Base-by-base conservation (phyloP, 257 asterid species). In the Plectranthus barbatus region DNA sequence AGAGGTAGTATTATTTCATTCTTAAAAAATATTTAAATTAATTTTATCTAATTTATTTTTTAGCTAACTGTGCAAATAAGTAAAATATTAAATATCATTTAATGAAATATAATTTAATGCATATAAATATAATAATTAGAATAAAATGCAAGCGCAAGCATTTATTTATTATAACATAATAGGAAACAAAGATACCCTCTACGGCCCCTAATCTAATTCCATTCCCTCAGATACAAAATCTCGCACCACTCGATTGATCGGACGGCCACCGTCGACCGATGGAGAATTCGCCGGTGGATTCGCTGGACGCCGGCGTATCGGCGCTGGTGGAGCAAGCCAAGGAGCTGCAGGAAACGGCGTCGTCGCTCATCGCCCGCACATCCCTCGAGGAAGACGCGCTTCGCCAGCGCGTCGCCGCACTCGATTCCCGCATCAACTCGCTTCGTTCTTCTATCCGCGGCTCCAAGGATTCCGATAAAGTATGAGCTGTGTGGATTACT, bases 311-410 rank as follows among this genome's bases (percentile, higher is more conserved):
- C 66, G 80, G 57, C 72, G 82, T 75, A 26, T 74, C 82, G 31
- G 51, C 72, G 56, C 78, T 85, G 46, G 83, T 73, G 34, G 97
- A 90, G 74, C 84, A 82, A 64, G 96, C 99, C 19, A 87, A 84
- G 86, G 97, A 93, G 79, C 75, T 93, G 73, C 96, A 86, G 83
- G 97, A 93, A 9, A 66, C 86, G 54, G 97, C 99, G 53, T 67
- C 96, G 46, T 83, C 90, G 0, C 81, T 87, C 52, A 74, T 93
- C 67, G 69, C 90, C 7, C 88, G 92, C 41, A 87, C 91, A 57
- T 58, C 87, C 49, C 83, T 83, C 60, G 97, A 90, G 9, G 99
- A 93, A 54, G 97, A 93, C 75, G 87, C 88, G 50, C 95, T 93
- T n/a, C 90, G 96, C 55, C 86, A 75, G 82, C 87, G 91, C 83